Evolutionary conservation across 2,329 filamentous ascomycete species (phyloP).

Genomic region (Epichloe elymi): DNA sequence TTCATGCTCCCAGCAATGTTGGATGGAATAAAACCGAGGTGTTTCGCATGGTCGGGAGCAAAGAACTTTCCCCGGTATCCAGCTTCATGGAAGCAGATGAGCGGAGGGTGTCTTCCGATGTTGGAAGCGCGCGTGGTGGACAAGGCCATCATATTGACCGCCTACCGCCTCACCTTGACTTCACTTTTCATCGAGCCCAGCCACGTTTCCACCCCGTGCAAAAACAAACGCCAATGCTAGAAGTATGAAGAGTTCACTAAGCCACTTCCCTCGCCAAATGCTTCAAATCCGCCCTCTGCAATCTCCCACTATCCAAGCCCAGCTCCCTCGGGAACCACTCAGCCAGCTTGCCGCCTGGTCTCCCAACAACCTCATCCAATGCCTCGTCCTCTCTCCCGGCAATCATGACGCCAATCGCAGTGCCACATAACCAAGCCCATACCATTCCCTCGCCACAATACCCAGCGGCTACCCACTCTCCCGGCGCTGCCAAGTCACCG

Average conservation of each 20-base stretch:
- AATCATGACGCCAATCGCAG: slow-evolving; percentile 33
- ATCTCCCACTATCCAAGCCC: slow-evolving; percentile 17
- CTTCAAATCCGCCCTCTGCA: slow-evolving; percentile 23
- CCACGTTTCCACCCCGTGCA: neutral
- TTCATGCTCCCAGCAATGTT: neutral
- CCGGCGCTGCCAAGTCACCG: slow-evolving; percentile 8
- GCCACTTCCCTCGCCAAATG: slow-evolving; percentile 9
- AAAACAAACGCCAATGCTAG: no score
- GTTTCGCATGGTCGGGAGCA: no score
- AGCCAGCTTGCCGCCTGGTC: slow-evolving; percentile 21
- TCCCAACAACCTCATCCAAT: slow-evolving; percentile 17
- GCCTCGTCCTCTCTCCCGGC: slow-evolving; percentile 22
- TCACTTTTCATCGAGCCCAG: neutral
- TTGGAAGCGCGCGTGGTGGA: neutral
- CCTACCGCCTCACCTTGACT: neutral
- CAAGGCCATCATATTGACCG: neutral
- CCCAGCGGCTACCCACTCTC: slow-evolving; percentile 39
- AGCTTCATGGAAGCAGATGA: no score
- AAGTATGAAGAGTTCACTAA: no score
- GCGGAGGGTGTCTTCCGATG: no score
- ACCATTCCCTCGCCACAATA: slow-evolving; percentile 41
- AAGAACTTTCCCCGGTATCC: no score
- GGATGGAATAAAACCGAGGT: no score
- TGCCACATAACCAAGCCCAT: slow-evolving; percentile 38
- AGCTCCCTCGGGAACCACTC: slow-evolving; percentile 29